Conservation (phyloP, 768 basidiomycete genomes). For the Agrocybe pediades region DNA sequence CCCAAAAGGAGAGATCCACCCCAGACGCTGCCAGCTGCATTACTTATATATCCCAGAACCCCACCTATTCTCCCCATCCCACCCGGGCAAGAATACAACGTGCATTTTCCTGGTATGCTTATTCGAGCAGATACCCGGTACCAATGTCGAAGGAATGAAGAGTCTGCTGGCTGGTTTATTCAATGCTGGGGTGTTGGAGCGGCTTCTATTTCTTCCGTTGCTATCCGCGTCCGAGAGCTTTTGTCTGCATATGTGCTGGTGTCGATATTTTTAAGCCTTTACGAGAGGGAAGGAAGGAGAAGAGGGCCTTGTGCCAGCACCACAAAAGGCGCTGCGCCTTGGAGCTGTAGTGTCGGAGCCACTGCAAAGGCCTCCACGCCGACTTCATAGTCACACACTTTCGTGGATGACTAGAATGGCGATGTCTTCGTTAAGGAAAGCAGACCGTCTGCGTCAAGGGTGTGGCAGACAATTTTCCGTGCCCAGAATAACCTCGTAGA, state of each 20-base stretch:
- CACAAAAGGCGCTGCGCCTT: not conserved
- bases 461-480: too few relatives aligned
- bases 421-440: too few relatives aligned
- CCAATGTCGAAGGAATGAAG: too few relatives aligned
- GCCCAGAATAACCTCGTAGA: not conserved
- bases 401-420: too few relatives aligned
- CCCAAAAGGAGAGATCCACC: too few relatives aligned
- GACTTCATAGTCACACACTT: too few relatives aligned
- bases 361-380: not conserved
- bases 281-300: not conserved
- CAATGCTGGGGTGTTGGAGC: too few relatives aligned
- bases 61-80: not conserved
- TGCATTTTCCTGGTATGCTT: not conserved
- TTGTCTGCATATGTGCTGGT: not conserved
- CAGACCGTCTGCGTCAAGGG: not conserved
- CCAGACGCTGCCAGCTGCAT: not conserved
- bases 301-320: not conserved
- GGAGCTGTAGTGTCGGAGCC: not conserved
- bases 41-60: not conserved
- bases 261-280: not conserved
- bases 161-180: too few relatives aligned
- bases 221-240: not conserved
- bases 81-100: not conserved
- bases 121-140: too few relatives aligned
- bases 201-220: not conserved